Evolutionary conservation across 257 asterid genomes (phyloP).

Genomic region (Nicotiana noctiflora): DNA sequence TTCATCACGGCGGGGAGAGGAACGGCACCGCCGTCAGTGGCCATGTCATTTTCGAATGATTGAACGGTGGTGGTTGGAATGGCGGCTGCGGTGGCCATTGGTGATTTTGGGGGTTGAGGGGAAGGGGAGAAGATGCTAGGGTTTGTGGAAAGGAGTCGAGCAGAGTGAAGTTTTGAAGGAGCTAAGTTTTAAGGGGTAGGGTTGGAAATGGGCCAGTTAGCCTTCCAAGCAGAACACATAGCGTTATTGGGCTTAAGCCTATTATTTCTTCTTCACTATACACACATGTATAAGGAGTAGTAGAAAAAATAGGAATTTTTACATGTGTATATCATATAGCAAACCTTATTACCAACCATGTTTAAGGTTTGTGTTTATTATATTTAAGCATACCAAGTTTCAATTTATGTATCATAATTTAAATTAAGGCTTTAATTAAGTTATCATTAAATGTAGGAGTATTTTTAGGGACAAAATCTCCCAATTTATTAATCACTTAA

Average conservation of each 20-base stretch:
- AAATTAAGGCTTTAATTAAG: too few species aligned
- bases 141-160: slow-evolving; percentile 8
- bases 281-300: too few species aligned
- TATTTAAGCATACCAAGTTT: too few species aligned
- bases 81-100: slow-evolving; percentile 65
- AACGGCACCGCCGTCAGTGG: slow-evolving; percentile 33
- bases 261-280: background rate
- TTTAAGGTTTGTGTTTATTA: too few species aligned
- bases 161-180: too few species aligned
- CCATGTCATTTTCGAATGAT: slow-evolving; percentile 56
- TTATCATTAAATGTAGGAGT: too few species aligned
- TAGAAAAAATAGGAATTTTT: too few species aligned
- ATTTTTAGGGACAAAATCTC: too few species aligned
- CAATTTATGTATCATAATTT: too few species aligned
- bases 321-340: too few species aligned
- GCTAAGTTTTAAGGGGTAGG: background rate
- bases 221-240: slow-evolving; percentile 23
- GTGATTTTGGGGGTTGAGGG: background rate
- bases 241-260: background rate
- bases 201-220: slow-evolving; percentile 21
- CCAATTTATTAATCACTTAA: too few species aligned
- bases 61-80: slow-evolving; percentile 65
- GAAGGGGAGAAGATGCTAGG: slow-evolving; percentile 16
- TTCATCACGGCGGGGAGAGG: slow-evolving; percentile 70
- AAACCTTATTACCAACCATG: too few species aligned